Percentiles rank a stretch among this genome's conserved stretches.
phyloP scores from a whole-genome alignment of 2,329 filamentous ascomycete genomes.

The Sclerotinia subarctica region DNA sequence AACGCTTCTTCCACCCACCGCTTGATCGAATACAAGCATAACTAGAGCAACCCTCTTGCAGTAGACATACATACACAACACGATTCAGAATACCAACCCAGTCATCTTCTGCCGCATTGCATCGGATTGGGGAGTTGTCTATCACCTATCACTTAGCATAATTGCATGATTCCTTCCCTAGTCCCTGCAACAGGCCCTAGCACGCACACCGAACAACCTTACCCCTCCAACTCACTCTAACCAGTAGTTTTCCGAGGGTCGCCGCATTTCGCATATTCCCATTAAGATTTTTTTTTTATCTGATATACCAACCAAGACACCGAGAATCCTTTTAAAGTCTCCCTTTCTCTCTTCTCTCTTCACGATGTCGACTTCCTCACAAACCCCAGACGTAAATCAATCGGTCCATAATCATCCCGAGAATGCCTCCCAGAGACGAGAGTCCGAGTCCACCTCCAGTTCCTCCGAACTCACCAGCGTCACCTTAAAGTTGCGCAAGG shows the following conservation, averaged over 20 bases:
- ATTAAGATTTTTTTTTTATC: conserved; percentile 15
- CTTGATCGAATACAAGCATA: neutral
- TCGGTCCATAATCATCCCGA: conserved; percentile 25
- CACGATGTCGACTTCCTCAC: conserved; percentile 35
- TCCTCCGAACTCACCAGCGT: conserved; percentile 42
- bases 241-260: conserved; percentile 19
- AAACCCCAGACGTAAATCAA: conserved; percentile 24
- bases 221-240: conserved; percentile 9
- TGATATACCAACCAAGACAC: conserved; percentile 5
- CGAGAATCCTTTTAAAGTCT: neutral
- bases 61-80: neutral
- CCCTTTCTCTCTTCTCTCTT: conserved; percentile 32
- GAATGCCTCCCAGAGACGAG: conserved; percentile 37
- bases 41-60: neutral
- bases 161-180: conserved; percentile 2
- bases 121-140: neutral
- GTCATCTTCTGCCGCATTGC: neutral
- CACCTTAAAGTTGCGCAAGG: conserved; percentile 66
- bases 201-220: neutral
- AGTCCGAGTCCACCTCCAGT: conserved; percentile 37
- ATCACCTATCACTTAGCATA: neutral
- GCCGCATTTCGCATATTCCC: conserved; percentile 19
- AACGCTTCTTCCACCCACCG: neutral
- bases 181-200: conserved; percentile 4
- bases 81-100: conserved; percentile 2